Evolutionary conservation across 2,329 filamentous ascomycete genomes (phyloP), one percentile per base, ranked within the genome.

Genomic region (Fusarium azukiicola): DNA sequence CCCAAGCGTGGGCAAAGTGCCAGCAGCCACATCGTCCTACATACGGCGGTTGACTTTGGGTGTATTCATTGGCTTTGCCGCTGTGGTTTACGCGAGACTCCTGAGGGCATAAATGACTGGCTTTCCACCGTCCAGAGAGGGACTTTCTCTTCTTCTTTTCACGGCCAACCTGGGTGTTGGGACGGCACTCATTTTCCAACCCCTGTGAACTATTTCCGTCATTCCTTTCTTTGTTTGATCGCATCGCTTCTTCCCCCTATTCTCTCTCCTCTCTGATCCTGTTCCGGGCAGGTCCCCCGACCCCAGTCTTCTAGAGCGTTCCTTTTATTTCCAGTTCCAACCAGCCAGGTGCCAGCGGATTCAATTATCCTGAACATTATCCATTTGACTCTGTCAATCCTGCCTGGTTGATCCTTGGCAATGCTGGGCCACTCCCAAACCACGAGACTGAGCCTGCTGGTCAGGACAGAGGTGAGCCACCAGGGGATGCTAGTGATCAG

Each of bases 271-370:
- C 40, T 52, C 32, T 68, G 32, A 40, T 50, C 40, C 66, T 54
- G 46, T 68, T 68, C 32, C 46, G 36, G 27, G 66, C 47, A 54
- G 66, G 66, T 68, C 47, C 47, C 47, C 66, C 66, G 19, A 19
- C 21, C n/a, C 42, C 46, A 40, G 32, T 52, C 42, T 68, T 68
- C n/a, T 52, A 54, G 66, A 40, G 47, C 23, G 32, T 36, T 42
- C 36, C 36, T 52, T 68, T 68, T 54, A 68, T 68, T 42, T 68
- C 66, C 40, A 68, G 66, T 40, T 54, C 46, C n/a, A 49, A 54
- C 27, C 66, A 38, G 40, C 17, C 66, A 42, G 38, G 66, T 9
- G 19, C 44, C 44, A 49, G 44, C 46, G 46, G 66, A 54, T 47
- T 32, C 19, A 32, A 68, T 32, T 40, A 52, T 42, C 21, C 42